phyloP scores from a whole-genome alignment of 257 asterid species.

The Solanum chmielewskii region DNA sequence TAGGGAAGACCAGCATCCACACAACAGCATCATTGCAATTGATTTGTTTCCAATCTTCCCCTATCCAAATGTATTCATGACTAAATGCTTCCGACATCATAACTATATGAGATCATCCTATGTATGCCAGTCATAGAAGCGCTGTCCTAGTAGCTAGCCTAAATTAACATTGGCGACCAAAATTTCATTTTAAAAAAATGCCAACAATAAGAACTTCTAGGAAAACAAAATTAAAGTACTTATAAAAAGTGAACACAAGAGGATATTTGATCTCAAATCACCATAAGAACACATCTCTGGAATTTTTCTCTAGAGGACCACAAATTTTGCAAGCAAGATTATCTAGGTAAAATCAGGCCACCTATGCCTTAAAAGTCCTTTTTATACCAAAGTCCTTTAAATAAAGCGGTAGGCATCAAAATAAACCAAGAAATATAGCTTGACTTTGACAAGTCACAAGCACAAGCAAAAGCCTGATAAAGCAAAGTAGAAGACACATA shows the following conservation, averaged over 20 bases:
- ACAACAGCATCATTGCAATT: neutral
- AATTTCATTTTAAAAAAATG: neutral
- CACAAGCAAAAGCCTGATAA: neutral
- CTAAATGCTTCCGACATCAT: neutral
- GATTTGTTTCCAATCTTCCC: neutral
- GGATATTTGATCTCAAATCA: neutral
- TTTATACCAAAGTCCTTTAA: neutral
- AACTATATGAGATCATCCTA: neutral
- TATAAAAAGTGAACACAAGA: neutral
- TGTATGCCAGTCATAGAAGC: neutral
- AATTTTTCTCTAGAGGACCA: neutral
- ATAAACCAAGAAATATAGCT: neutral
- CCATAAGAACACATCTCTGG: neutral
- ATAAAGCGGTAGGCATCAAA: neutral
- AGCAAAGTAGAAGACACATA: conserved; percentile 16
- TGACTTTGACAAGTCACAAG: neutral
- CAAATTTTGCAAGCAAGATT: neutral
- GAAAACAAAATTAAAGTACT: neutral
- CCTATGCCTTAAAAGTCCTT: neutral
- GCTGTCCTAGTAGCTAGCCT: neutral
- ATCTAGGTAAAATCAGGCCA: neutral
- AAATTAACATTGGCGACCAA: neutral
- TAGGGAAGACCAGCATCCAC: neutral
- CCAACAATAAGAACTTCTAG: neutral
- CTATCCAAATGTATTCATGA: neutral